phyloP scores from a whole-genome alignment of 129 eudicot genomes.

The Flaveria ramosissima region DNA sequence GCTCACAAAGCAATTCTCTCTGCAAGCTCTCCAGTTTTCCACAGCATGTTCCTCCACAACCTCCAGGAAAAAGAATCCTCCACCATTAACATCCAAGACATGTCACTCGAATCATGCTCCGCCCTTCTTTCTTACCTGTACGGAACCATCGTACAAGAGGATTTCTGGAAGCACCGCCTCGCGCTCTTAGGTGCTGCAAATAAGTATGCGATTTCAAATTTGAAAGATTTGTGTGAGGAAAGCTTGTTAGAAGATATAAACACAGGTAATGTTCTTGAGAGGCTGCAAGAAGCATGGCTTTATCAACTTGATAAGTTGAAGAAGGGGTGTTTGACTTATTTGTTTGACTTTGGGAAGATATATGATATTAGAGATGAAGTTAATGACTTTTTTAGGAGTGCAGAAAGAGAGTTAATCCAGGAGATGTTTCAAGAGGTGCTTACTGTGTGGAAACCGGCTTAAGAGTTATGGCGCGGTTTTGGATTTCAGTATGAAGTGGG shows the following conservation, averaged over 20 bases:
- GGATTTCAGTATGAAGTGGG: constrained; percentile 6
- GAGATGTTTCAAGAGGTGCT: constrained; percentile 86
- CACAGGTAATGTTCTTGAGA: constrained; percentile 81
- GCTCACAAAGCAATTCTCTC: constrained; percentile 91
- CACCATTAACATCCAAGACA: constrained; percentile 70
- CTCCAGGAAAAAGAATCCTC: constrained; percentile 92
- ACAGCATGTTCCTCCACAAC: constrained; percentile 80
- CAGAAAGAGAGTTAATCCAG: constrained; percentile 64
- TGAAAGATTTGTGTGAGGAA: constrained; percentile 85
- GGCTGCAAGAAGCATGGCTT: constrained; percentile 96
- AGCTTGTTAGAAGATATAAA: constrained; percentile 84
- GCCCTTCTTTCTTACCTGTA: constrained; percentile 75
- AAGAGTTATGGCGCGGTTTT: background rate
- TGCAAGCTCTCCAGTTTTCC: constrained; percentile 88
- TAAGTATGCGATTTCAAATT: constrained; percentile 61
- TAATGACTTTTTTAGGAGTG: constrained; percentile 54
- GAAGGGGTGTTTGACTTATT: constrained; percentile 76
- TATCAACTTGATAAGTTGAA: constrained; percentile 78
- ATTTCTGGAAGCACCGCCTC: constrained; percentile 88
- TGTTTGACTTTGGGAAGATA: constrained; percentile 90
- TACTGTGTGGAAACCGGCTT: constrained; percentile 62
- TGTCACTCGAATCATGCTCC: constrained; percentile 78
- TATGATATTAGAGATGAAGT: constrained; percentile 83
- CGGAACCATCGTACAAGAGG: constrained; percentile 67
- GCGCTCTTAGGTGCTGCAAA: constrained; percentile 77